Base-by-base conservation (phyloP, 805 yeast species). In the Wickerhamiella occidentalis region DNA sequence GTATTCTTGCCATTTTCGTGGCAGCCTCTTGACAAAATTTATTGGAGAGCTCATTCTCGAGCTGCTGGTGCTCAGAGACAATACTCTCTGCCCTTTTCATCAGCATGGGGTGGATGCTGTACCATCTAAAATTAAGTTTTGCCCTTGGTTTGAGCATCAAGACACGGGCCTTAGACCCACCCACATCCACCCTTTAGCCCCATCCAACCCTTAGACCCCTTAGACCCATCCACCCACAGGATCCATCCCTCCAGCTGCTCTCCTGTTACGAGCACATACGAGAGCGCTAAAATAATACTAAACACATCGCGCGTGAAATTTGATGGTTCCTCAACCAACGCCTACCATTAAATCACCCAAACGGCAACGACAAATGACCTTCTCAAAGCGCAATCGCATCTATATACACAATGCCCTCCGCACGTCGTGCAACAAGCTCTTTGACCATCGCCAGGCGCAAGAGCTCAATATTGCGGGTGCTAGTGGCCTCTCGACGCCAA, bases 41-140 rank as follows among this genome's bases (percentile, higher is more conserved):
- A 18, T 52, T 51, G 0, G 77, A 61, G 40, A 80, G 57, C 44
- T 64, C 62, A 0, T 60, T 53, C 33, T 76, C 76, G 1, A 79
- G 59, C 1, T 55, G 55, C 2, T 55, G 49, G 45, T 75, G 62
- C 53, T 79, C 80, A 1, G 58, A 52, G 6, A 60, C 55, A 50
- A 77, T 61, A 6, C 58, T 45, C 13, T 65, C 64, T 0, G 84
- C 80, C 56, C 75, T 70, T 46, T 70, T 58, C 22, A 76, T 51
- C 11, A 80, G 58, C 0, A 75, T 65, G 0, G 82, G 79, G 51
- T 79, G 83, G 9, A 76, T 61, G 15, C 38, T 17, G 15, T 33
- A 33, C 38, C 21, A 33, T 17, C 38, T 33, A 19, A 33, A 15
- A 11, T 11, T 33, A 6, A 15, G 38, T 33, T 15, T 33, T 18